Conservation (phyloP, 192 early-diverging fungal genomes). For the Pilobolus umbonatus region DNA sequence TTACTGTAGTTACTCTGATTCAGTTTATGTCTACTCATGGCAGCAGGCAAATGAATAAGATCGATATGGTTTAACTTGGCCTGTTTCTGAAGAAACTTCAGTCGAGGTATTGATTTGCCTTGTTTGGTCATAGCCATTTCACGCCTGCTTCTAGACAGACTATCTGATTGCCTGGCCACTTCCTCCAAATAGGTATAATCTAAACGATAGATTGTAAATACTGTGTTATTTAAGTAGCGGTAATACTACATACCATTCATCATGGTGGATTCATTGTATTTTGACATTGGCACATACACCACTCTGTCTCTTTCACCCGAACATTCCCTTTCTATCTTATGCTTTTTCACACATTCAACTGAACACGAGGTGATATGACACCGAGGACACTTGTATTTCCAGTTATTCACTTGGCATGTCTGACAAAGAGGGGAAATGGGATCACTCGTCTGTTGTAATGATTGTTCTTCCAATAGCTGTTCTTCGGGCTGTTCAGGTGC, state of each 20-base stretch:
- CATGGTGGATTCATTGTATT: constrained; percentile 60
- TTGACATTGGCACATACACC: constrained; percentile 51
- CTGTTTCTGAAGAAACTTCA: constrained; percentile 35
- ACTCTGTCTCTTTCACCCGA: constrained; percentile 60
- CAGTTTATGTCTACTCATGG: constrained; percentile 50
- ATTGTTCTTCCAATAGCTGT: neutral
- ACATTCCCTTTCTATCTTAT: constrained; percentile 56
- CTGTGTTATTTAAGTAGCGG: constrained; percentile 19
- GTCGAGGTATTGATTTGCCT: constrained; percentile 10
- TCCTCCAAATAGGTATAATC: constrained; percentile 71
- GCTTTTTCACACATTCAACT: constrained; percentile 57
- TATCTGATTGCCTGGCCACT: constrained; percentile 46
- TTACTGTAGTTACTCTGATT: constrained; percentile 48
- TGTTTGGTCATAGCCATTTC: constrained; percentile 10
- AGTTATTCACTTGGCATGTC: constrained; percentile 34
- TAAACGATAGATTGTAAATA: constrained; percentile 8
- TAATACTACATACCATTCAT: constrained; percentile 53
- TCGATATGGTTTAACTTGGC: constrained; percentile 35
- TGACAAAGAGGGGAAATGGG: constrained; percentile 37
- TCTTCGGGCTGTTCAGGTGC: neutral
- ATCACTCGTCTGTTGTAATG: no score
- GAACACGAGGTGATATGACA: constrained; percentile 62
- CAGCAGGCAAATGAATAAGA: constrained; percentile 44
- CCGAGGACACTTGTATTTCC: constrained; percentile 71
- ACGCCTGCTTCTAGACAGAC: constrained; percentile 43